Evolutionary conservation across 768 basidiomycete species (phyloP), one percentile per base, ranked within the genome.

Genomic region (Lepiota venenata): DNA sequence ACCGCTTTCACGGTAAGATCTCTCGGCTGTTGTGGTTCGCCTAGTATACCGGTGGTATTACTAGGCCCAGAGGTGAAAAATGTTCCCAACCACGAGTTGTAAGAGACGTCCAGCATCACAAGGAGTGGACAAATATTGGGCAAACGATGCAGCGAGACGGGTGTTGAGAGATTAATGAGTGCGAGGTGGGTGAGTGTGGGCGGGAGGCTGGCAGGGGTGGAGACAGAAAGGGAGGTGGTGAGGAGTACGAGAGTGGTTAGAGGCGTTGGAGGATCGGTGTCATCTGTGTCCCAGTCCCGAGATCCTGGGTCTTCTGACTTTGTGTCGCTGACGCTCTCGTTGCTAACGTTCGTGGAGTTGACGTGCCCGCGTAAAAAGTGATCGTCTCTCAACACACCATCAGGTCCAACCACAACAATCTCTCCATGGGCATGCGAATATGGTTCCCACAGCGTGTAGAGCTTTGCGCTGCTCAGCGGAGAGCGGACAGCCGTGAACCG

Each of bases 71-170:
- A 22, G 36, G 18, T 42, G 14, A 48, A 55, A 21, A 21, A 41
- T 16, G 53, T 22, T 12, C 58, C 63, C 10, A 79, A 63, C 78
- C 78, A 79, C 1, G 53, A 39, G 52, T 89, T 90, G 64, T 78
- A 87, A 0, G 88, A 91, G 44, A 91, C 64, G 62, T 90, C 88
- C 32, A 90, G 65, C 21, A 84, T 61, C 18, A 77, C 69, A 22
- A 91, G 69, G n/a, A 84, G 65, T 0, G 88, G 88, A 58, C 84
- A 86, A 12, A 78, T 63, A 10, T 66, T 69, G 0, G 86, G 81
- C 36, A 91, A 67, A 56, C 83, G 74, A 57, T 83, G 77, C 16
- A 91, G 61, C 1, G 82, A 71, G 15, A 84, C 66, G 0, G 76
- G 71, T 5, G 68, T 53, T 1, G 77, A 69, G 32, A 88, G 64